Percentiles rank a stretch among this genome's conserved stretches.
Evolutionary conservation across 192 early-diverging fungal species (phyloP).

Genomic region (Dissophora ornata): DNA sequence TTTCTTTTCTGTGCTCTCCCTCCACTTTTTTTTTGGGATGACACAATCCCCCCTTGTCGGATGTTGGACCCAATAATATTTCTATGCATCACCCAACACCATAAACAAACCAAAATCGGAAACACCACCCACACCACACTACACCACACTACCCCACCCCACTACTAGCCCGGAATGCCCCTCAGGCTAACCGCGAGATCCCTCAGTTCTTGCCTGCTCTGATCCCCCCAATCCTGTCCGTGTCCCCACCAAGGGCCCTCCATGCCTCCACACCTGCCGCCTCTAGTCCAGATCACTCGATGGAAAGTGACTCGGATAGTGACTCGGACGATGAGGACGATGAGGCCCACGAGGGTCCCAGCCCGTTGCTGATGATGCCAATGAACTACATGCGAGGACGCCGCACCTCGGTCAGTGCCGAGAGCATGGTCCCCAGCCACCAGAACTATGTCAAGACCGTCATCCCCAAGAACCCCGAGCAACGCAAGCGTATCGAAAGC

Average conservation of each 20-base stretch:
- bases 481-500: conserved; percentile 82
- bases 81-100: neutral
- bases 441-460: conserved; percentile 87
- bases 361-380: conserved; percentile 69
- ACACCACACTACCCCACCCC: neutral
- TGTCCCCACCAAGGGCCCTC: conserved; percentile 29
- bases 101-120: no score
- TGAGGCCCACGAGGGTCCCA: conserved; percentile 71
- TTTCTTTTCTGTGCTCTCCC: neutral
- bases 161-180: conserved; percentile 28
- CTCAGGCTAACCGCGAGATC: conserved; percentile 49
- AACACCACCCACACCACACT: no score
- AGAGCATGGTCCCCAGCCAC: conserved; percentile 93
- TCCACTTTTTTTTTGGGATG: no score
- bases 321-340: conserved; percentile 69
- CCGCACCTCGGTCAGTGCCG: conserved; percentile 94
- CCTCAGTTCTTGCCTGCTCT: conserved; percentile 58
- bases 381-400: conserved; percentile 87
- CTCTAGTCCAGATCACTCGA: conserved; percentile 52
- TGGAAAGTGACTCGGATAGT: conserved; percentile 54
- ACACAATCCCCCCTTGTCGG: no score
- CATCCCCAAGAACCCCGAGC: conserved; percentile 88
- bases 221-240: conserved; percentile 49
- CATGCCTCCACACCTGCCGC: conserved; percentile 41
- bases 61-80: no score